A percentile compares a stretch with the other conserved stretches of the same genome.
Conservation (phyloP, 495 filamentous ascomycete genomes). For the Chaetomium tenue region DNA sequence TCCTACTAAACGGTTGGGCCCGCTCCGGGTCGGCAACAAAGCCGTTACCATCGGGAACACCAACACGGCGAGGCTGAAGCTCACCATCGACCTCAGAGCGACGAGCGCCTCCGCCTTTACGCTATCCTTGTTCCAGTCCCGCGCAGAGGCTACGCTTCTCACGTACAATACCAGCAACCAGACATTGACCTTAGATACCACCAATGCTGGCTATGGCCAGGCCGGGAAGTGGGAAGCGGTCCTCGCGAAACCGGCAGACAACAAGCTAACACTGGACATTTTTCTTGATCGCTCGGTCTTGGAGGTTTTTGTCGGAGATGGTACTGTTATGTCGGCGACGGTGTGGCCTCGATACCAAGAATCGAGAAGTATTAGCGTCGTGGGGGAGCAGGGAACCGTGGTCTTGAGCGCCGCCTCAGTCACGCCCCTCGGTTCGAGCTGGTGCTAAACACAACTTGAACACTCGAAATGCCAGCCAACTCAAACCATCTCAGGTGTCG, state of each 20-base stretch:
- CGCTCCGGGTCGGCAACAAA: not conserved
- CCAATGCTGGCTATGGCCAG: constrained; percentile 10
- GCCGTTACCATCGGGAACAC: not conserved
- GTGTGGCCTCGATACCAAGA: constrained; percentile 5
- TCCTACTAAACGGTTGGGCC: not conserved
- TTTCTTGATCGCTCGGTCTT: constrained; percentile 8
- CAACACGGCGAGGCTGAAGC: constrained; percentile 8
- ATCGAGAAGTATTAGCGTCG: not conserved
- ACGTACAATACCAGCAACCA: not conserved
- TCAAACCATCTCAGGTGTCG: not conserved
- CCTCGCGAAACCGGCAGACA: not conserved
- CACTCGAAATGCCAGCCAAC: not conserved
- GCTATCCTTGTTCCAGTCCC: not conserved
- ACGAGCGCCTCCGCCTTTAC: constrained; percentile 11
- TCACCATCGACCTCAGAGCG: not conserved
- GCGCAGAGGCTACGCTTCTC: constrained; percentile 1
- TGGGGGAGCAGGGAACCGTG: not conserved
- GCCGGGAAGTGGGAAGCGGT: constrained; percentile 9
- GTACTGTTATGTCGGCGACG: constrained; percentile 11
- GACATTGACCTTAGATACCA: constrained; percentile 2
- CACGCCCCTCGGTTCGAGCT: constrained; percentile 9
- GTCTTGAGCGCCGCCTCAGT: not conserved
- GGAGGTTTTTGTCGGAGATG: constrained; percentile 11
- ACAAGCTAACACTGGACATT: constrained; percentile 8
- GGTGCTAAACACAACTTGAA: not conserved